These are phyloP conservation scores for Thelonectria blattea DNA, from an alignment of 2,329 filamentous ascomycete species.

Conservation along the genomic window DNA sequence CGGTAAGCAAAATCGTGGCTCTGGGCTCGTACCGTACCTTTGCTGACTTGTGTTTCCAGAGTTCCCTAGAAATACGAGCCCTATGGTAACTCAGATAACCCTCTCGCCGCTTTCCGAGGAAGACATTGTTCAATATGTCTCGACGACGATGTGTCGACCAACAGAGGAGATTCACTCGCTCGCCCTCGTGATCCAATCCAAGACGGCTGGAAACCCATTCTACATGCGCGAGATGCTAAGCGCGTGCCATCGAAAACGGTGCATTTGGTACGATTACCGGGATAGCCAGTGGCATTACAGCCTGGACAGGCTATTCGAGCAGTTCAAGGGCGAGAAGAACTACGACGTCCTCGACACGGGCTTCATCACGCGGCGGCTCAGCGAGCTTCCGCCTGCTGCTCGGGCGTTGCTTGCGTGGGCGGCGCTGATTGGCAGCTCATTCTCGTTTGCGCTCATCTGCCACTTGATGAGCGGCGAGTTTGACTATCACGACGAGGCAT, in stretches of 20 bases:
- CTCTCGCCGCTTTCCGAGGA: slow-evolving; percentile 77
- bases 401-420: slow-evolving; percentile 86
- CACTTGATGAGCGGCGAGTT: slow-evolving; percentile 79
- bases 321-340: slow-evolving; percentile 80
- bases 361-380: slow-evolving; percentile 79
- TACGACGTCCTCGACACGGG: slow-evolving; percentile 81
- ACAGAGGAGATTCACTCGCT: slow-evolving; percentile 77
- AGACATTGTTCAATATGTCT: slow-evolving; percentile 83
- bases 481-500: slow-evolving; percentile 61
- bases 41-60: slow-evolving; percentile 45
- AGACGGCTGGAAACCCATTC: slow-evolving; percentile 87
- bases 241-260: slow-evolving; percentile 83
- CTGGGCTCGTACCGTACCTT: neutral
- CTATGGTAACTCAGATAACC: slow-evolving; percentile 71
- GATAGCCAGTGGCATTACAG: slow-evolving; percentile 84
- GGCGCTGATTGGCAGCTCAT: slow-evolving; percentile 78
- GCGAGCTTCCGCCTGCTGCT: slow-evolving; percentile 76
- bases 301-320: slow-evolving; percentile 82
- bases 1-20: slow-evolving; percentile 43
- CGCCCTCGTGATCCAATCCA: slow-evolving; percentile 85
- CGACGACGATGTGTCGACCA: slow-evolving; percentile 77
- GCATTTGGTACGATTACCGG: slow-evolving; percentile 90
- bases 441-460: slow-evolving; percentile 83
- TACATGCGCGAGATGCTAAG: slow-evolving; percentile 91
- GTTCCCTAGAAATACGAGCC: slow-evolving; percentile 51